Evolutionary conservation across 129 eudicot species (phyloP).

Genomic region (Gnaphalium uliginosum): DNA sequence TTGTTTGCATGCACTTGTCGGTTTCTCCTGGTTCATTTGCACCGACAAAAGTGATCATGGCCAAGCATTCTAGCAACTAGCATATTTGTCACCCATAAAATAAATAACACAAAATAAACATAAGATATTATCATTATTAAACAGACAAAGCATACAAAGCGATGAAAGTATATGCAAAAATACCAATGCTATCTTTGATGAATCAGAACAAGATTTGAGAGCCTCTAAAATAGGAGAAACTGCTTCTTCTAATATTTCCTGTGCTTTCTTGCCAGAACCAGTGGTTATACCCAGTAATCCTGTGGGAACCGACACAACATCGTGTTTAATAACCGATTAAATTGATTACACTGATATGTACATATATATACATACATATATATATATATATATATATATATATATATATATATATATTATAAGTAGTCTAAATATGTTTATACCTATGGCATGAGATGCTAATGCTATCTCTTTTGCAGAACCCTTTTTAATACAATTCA

Average conservation of each 20-base stretch:
- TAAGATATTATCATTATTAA: slow-evolving; percentile 1
- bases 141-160: not conserved
- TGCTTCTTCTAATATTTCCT: slow-evolving; percentile 80
- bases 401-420: not conserved
- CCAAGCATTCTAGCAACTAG: slow-evolving; percentile 87
- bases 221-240: slow-evolving; percentile 70
- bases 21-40: slow-evolving; percentile 80
- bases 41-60: slow-evolving; percentile 81
- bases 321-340: not conserved
- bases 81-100: not conserved
- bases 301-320: slow-evolving; percentile 22
- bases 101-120: not conserved
- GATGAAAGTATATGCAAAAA: not conserved
- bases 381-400: no score
- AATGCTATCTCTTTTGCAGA: slow-evolving; percentile 80
- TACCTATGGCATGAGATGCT: slow-evolving; percentile 81
- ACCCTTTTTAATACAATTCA: slow-evolving; percentile 78
- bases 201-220: slow-evolving; percentile 66
- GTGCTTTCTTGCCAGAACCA: slow-evolving; percentile 85
- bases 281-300: slow-evolving; percentile 82
- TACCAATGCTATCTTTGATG: slow-evolving; percentile 71
- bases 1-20: slow-evolving; percentile 77
- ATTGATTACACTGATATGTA: not conserved
- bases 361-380: no score
- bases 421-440: slow-evolving; percentile 12